Base-by-base conservation (phyloP, 2,329 filamentous ascomycete genomes). In the Blastomyces silverae region DNA sequence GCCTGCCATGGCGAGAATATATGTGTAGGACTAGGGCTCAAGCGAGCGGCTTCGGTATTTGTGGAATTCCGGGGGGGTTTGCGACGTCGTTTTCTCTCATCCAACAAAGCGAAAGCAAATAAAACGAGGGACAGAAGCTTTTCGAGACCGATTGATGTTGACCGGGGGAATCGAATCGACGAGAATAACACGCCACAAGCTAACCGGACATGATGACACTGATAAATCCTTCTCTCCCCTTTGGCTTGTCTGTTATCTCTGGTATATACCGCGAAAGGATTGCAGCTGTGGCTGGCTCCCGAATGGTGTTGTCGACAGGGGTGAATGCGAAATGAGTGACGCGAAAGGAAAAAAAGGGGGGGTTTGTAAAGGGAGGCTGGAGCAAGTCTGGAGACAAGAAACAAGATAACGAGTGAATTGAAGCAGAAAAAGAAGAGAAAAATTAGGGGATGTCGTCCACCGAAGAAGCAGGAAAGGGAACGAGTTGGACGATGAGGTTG, bases 1-100 rank as follows among this genome's bases (percentile, higher is more conserved):
- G 67, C 62, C 69, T 34, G 75, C 68, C 77, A 79, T 79, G 61
- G 67, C 68, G 69, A 67, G 70, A 53, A 31, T 62, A 39, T 50
- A 37, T 25, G 46, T 25, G n/a, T 42, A 28, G 22, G 39, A 46
- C 7, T 31, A 28, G 58, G 22, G 11, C 10, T 13, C 15, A 34
- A 22, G 22, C 13, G 20, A 61, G 17, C 63, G 31, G 50, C 44
- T 37, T 55, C 31, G 22, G 7, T 39, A 37, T 34, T 53, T 39
- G 28, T 22, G 42, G 42, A 20, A 28, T 37, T 56, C 46, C 34
- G 37, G 28, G n/a, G 10, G 52, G 28, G 10, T 20, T 56, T 56
- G 52, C 52, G 48, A 52, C 13, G n/a, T 60, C 39, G 17, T 48
- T 22, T 34, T 46, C 31, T 37, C 31, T 37, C 53, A 37, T 11